Base-by-base conservation (phyloP, 768 basidiomycete species). In the Rhodotorula graminis region DNA sequence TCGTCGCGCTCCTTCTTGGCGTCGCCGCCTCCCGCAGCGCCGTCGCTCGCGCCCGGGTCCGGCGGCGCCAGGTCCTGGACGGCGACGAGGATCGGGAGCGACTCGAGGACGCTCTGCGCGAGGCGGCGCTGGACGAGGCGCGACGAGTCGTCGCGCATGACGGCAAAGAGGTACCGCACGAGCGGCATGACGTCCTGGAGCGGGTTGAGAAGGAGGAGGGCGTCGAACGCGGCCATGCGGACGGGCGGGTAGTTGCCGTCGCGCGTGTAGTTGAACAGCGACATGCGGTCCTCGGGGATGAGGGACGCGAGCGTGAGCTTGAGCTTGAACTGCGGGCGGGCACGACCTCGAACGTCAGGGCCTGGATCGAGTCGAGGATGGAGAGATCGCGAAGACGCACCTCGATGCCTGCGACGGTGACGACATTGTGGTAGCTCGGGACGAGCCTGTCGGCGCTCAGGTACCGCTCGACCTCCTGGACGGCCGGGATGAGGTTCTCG, bases 231-330 rank as follows among this genome's bases (percentile, higher is more conserved):
- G 9, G 91, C 88, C 58, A 92, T 86, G 59, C 96, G 89, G 58
- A 99, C 91, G 79, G 91, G 89, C 5, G 89, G 89, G 77, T 90
- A 93, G 79, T 97, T 96, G 53, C 95, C 96, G 82, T 96, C 93
- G 37, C 94, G 86, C 53, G 94, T 95, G 76, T 93, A 87, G 2
- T 90, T 88, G 77, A 98, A 89, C 82, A 93, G 94, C 23, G 88
- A 82, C 68, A 86, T 85, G 42, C 88, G 85, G 73, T 92, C 90
- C 68, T 87, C 88, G 19, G 91, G 88, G 67, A 92, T 85, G 42
- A 93, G 84, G 77, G 88, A 88, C 3, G 90, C 89, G 52, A 90
- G 82, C 71, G 87, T 89, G 72, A 93, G 83, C 65, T 91, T 84
- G 80, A 91, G 84, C 78, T 91, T 87, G 79, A 91, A 94, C 92